A percentile compares a stretch with the other conserved stretches of the same genome.
These are phyloP conservation scores for Fremontodendron californicum DNA, from an alignment of 345 rosid species.

Conservation along the genomic window DNA sequence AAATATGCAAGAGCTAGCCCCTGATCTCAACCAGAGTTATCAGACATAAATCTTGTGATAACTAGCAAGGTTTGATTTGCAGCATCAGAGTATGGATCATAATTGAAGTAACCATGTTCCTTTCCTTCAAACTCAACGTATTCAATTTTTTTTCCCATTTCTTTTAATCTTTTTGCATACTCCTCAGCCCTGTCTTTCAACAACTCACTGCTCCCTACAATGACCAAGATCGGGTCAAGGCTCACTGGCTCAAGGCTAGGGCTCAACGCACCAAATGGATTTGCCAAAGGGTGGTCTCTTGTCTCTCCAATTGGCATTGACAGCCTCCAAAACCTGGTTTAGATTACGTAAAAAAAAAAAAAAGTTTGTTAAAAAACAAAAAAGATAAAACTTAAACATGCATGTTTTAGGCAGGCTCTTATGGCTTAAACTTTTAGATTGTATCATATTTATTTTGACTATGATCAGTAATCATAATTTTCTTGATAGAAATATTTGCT, in stretches of 20 bases:
- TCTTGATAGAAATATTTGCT: no score
- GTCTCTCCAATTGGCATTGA: constrained; percentile 60
- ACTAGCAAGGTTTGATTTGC: constrained; percentile 33
- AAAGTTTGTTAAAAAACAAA: no score
- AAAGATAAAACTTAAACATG: no score
- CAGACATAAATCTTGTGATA: constrained; percentile 40
- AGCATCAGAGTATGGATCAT: constrained; percentile 49
- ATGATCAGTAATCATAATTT: no score
- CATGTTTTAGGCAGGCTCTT: no score
- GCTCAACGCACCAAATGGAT: constrained; percentile 75
- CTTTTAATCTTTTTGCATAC: constrained; percentile 53
- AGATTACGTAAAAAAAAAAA: background rate
- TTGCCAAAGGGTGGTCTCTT: constrained; percentile 71
- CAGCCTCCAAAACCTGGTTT: constrained; percentile 76
- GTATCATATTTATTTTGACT: no score
- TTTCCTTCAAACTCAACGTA: constrained; percentile 58
- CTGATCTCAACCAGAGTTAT: constrained; percentile 21
- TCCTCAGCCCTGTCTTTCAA: constrained; percentile 67
- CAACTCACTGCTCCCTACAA: constrained; percentile 59
- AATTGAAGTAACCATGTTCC: constrained; percentile 67
- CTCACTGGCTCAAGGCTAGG: constrained; percentile 36
- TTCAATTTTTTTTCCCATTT: constrained; percentile 49
- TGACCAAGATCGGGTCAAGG: constrained; percentile 61
- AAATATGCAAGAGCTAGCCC: no score
- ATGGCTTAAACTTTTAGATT: no score